Evolutionary conservation across 2,329 filamentous ascomycete genomes (phyloP).

Genomic region (Aspergillus uvarum): DNA sequence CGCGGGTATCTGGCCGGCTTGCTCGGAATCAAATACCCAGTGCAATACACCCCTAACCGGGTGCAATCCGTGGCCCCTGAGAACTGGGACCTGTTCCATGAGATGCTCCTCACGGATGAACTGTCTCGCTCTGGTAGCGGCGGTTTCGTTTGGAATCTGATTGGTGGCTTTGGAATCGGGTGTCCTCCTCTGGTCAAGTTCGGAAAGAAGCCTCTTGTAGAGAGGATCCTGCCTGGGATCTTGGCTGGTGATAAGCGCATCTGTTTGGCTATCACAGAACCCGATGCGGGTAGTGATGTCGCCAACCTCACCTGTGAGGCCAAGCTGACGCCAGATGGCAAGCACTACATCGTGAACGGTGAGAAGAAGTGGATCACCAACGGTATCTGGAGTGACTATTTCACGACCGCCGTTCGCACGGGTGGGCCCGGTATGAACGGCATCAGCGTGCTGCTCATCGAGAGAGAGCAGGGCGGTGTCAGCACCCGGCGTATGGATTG

Average conservation of each 20-base stretch:
- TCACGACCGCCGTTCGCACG: slow-evolving; percentile 93
- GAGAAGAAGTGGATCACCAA: slow-evolving; percentile 99
- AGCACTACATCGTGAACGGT: slow-evolving; percentile 98
- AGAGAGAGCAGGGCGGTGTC: slow-evolving; percentile 79
- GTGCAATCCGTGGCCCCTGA: slow-evolving; percentile 79
- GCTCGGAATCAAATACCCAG: slow-evolving; percentile 75
- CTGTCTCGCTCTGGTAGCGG: slow-evolving; percentile 84
- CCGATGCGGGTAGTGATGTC: slow-evolving; percentile 90
- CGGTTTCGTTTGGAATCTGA: slow-evolving; percentile 94
- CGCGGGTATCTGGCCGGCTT: slow-evolving; percentile 89
- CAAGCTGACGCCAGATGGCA: slow-evolving; percentile 90
- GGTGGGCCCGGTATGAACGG: slow-evolving; percentile 89
- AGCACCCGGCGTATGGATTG: slow-evolving; percentile 96
- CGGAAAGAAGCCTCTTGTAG: slow-evolving; percentile 77
- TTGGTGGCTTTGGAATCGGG: slow-evolving; percentile 95
- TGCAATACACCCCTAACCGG: slow-evolving; percentile 67
- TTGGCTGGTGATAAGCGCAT: slow-evolving; percentile 93
- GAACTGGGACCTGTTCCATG: slow-evolving; percentile 98
- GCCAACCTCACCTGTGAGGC: slow-evolving; percentile 95
- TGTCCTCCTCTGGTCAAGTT: slow-evolving; percentile 90
- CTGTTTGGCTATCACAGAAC: slow-evolving; percentile 95
- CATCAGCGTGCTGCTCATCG: slow-evolving; percentile 85
- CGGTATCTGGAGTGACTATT: slow-evolving; percentile 95
- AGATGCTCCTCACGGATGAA: slow-evolving; percentile 93
- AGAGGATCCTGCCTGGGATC: slow-evolving; percentile 86